Conservation (phyloP, 192 early-diverging fungal species). For the Coemansia sp. region DNA sequence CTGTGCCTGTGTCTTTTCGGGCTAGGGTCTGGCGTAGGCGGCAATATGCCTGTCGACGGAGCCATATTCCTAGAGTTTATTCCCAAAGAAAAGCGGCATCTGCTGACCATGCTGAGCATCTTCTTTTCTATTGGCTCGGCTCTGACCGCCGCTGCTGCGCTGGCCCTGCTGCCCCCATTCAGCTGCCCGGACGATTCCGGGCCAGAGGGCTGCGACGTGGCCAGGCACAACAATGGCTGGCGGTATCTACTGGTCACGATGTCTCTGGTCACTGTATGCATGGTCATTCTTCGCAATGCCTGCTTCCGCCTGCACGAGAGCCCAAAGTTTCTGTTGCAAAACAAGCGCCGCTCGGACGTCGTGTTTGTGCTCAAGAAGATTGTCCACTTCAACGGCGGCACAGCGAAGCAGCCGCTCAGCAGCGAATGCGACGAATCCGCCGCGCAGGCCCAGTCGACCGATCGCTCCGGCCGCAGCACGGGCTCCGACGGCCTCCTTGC, state of each 20-base stretch:
- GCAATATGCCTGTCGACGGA: constrained; percentile 64
- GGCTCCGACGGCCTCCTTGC: background rate
- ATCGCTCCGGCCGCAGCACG: background rate
- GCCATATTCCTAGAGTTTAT: constrained; percentile 84
- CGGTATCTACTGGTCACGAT: constrained; percentile 66
- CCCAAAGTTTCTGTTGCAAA: constrained; percentile 73
- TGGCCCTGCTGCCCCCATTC: constrained; percentile 62
- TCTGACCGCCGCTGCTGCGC: constrained; percentile 62
- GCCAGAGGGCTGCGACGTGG: constrained; percentile 52
- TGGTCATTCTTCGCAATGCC: constrained; percentile 68
- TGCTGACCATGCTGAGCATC: constrained; percentile 78
- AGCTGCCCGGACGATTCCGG: constrained; percentile 60
- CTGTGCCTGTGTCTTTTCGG: constrained; percentile 64
- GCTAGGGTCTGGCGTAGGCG: constrained; percentile 74
- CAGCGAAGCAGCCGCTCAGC: constrained; percentile 10
- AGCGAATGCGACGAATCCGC: background rate
- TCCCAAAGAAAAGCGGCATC: constrained; percentile 71
- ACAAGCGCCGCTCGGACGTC: constrained; percentile 62
- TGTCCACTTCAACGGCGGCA: constrained; percentile 60
- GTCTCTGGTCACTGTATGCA: constrained; percentile 60
- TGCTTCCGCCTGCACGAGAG: constrained; percentile 72
- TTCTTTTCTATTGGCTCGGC: constrained; percentile 84
- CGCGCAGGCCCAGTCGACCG: background rate
- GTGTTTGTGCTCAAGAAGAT: constrained; percentile 66
- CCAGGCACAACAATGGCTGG: constrained; percentile 73